These are phyloP conservation scores for Penicillium sp. DNA, from an alignment of 2,329 filamentous ascomycete species.

Conservation along the genomic window DNA sequence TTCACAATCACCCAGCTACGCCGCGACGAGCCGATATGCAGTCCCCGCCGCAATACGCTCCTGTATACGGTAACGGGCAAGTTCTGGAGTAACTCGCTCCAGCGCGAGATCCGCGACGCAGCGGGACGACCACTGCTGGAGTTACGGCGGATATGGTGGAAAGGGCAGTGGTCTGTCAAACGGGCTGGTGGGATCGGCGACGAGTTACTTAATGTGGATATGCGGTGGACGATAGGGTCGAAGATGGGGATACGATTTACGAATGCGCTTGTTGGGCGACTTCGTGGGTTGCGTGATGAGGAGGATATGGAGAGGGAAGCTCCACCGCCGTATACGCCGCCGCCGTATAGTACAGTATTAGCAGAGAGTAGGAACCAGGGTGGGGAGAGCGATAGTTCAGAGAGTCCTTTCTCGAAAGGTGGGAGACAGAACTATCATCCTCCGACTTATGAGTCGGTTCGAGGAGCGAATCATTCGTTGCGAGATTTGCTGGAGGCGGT, in stretches of 20 bases:
- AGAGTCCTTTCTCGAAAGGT: not conserved
- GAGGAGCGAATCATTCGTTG: conserved; percentile 13
- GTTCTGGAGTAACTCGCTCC: conserved; percentile 16
- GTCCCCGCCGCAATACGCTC: conserved; percentile 10
- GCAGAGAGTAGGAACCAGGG: not conserved
- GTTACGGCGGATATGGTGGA: conserved; percentile 18
- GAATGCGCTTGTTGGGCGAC: conserved; percentile 15
- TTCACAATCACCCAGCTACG: conserved; percentile 17
- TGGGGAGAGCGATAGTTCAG: not conserved
- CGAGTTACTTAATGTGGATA: conserved; percentile 12
- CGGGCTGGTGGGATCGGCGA: conserved; percentile 9
- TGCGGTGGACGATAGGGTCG: conserved; percentile 14
- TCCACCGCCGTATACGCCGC: conserved; percentile 1
- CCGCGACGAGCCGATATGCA: conserved; percentile 15
- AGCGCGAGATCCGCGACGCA: conserved; percentile 16
- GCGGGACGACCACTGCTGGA: conserved; percentile 13
- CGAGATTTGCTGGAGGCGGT: conserved; percentile 22
- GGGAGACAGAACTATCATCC: not conserved
- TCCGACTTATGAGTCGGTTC: conserved; percentile 20
- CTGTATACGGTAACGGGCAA: conserved; percentile 18
- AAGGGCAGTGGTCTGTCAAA: conserved; percentile 14
- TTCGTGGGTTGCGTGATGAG: not conserved
- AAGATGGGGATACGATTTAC: conserved; percentile 11
- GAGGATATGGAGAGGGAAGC: not conserved
- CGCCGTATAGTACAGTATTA: conserved; percentile 12